A percentile compares a stretch with the other conserved stretches of the same genome.
Conservation (phyloP, 768 basidiomycete genomes). For the Phylloporus sp. region DNA sequence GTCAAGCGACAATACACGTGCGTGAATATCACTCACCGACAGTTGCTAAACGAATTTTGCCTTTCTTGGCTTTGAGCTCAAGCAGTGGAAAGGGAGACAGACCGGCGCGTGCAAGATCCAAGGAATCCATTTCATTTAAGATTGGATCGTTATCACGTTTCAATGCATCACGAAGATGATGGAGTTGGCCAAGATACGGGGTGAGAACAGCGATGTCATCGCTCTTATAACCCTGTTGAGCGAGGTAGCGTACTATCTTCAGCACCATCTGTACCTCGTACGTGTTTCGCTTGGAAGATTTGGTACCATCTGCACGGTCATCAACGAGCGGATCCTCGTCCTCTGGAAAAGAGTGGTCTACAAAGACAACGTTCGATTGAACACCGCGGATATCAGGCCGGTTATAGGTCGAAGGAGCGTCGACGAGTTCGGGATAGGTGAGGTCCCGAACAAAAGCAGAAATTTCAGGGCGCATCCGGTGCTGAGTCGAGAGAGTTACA, state of each 20-base stretch:
- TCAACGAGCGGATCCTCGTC: conserved; percentile 38
- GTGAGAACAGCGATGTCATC: conserved; percentile 61
- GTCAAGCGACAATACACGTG: not conserved
- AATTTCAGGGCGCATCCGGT: conserved; percentile 74
- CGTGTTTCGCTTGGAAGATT: conserved; percentile 56
- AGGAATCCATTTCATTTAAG: conserved; percentile 57
- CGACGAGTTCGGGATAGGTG: conserved; percentile 62
- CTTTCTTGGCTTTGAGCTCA: conserved; percentile 34
- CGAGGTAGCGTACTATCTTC: conserved; percentile 61
- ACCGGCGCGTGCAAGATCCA: conserved; percentile 54
- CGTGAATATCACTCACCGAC: conserved; percentile 43
- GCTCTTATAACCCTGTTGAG: conserved; percentile 62
- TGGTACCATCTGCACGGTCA: conserved; percentile 44
- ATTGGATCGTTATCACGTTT: conserved; percentile 50
- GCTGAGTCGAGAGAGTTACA: conserved; percentile 50
- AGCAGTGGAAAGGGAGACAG: conserved; percentile 35
- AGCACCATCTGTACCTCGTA: conserved; percentile 60
- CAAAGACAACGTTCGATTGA: conserved; percentile 54
- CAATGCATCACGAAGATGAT: conserved; percentile 43
- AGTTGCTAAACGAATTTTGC: conserved; percentile 50
- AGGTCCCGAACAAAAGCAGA: conserved; percentile 56
- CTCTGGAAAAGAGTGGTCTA: conserved; percentile 55
- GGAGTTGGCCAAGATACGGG: conserved; percentile 65
- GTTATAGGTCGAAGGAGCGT: conserved; percentile 45
- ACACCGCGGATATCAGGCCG: conserved; percentile 53